phyloP scores from a whole-genome alignment of 108 stramenopile genomes.

The Pseudonitzschia pungens region DNA sequence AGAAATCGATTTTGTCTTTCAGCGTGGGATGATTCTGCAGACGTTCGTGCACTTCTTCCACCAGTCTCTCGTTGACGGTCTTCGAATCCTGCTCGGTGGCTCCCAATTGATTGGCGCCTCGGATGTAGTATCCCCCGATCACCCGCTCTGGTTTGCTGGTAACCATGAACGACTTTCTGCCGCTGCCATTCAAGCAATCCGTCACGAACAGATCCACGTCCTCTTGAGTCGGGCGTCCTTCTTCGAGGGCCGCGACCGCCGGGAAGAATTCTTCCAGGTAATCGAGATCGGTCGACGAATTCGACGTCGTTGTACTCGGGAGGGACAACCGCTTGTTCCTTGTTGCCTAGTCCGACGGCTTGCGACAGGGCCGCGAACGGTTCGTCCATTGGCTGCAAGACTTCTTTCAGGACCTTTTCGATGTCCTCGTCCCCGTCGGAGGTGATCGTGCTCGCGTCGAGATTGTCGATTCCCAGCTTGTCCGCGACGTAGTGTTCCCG shows the following conservation, averaged over 20 bases:
- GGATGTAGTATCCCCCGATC: slow-evolving; percentile 68
- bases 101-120: slow-evolving; percentile 45
- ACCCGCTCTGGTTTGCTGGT: slow-evolving; percentile 64
- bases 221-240: slow-evolving; percentile 39
- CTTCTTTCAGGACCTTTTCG: slow-evolving; percentile 15
- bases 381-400: not conserved
- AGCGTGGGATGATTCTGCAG: slow-evolving; percentile 37
- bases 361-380: not conserved
- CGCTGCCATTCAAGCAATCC: slow-evolving; percentile 37
- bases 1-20: slow-evolving; percentile 48
- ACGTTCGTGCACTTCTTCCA: slow-evolving; percentile 39
- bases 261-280: slow-evolving; percentile 59
- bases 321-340: slow-evolving; percentile 1
- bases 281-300: slow-evolving; percentile 54
- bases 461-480: slow-evolving; percentile 16
- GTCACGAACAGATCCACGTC: slow-evolving; percentile 42
- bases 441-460: not conserved
- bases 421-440: slow-evolving; percentile 9
- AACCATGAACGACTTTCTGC: slow-evolving; percentile 53
- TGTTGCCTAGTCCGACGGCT: not conserved
- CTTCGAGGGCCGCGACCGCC: slow-evolving; percentile 47
- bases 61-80: slow-evolving; percentile 36
- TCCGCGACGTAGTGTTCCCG: slow-evolving; percentile 6
- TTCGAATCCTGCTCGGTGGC: slow-evolving; percentile 30
- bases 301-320: slow-evolving; percentile 55